Base-by-base conservation (phyloP, 345 rosid genomes). In the Nasturtium officinale region DNA sequence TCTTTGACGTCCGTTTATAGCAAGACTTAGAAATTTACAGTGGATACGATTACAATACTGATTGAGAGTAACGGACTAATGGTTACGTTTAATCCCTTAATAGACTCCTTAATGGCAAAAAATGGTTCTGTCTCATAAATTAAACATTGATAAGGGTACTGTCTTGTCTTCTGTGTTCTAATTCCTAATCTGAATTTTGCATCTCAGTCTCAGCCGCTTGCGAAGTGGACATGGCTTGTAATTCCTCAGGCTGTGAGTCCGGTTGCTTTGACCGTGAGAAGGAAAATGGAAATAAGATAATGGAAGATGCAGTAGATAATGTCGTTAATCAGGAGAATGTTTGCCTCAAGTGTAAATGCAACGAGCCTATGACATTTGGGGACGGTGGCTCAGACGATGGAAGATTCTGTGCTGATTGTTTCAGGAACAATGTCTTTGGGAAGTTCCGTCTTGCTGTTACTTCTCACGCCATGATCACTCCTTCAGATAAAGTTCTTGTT, bases 391-490 rank as follows among this genome's bases (percentile, higher is more conserved):
- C 73, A 0, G 89, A 88, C 1, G 87, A 78, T 12, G 82, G 80
- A 9, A 83, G 61, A 43, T 86, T 87, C 79, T 94, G 98, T 30
- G 61, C 76, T 3, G 96, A 88, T 4, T 95, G 98, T 85, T 90
- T 88, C 69, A 82, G 88, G 66, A 81, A 72, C 72, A 95, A 91
- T 51, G 82, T 95, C 18, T 90, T 63, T 47, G 97, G 87, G 37
- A 95, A 95, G 83, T 95, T 95, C 80, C 84, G 92, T 73, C 90
- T 84, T 18, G 86, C 96, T 42, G 92, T 95, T 50, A 82, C 89
- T 70, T 88, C 90, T 15, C 85, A 90, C 57, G 89, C 98, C 67
- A 83, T 90, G 96, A 91, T 91, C 61, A 85, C 91, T 46, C 96
- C 99, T 78, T 80, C 90, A 5, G 99, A 91, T 74, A 85, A 91